These are phyloP conservation scores for Penicillium lagena DNA, from an alignment of 495 filamentous ascomycete species.

Conservation along the genomic window DNA sequence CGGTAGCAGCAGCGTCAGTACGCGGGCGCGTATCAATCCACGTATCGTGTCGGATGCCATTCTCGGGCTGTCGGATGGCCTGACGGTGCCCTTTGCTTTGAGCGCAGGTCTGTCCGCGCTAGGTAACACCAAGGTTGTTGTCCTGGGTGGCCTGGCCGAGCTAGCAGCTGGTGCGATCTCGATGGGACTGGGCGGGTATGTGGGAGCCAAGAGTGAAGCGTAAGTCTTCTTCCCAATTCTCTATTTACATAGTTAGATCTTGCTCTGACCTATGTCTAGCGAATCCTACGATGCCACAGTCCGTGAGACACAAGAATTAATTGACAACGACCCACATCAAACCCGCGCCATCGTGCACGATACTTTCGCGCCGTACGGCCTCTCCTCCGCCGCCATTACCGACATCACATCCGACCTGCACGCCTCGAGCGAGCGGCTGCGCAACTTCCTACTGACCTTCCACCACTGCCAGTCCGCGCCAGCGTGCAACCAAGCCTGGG, in stretches of 20 bases:
- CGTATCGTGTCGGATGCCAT: conserved; percentile 53
- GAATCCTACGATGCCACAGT: conserved; percentile 45
- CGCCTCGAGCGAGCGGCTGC: conserved; percentile 35
- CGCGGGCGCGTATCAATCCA: conserved; percentile 37
- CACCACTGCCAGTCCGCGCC: conserved; percentile 46
- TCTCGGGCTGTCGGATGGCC: conserved; percentile 52
- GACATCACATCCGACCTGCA: conserved; percentile 42
- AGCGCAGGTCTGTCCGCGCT: conserved; percentile 49
- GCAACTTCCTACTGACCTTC: conserved; percentile 53
- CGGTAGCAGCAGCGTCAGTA: conserved; percentile 19
- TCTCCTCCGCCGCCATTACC: conserved; percentile 34
- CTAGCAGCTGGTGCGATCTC: conserved; percentile 50
- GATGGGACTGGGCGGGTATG: conserved; percentile 51
- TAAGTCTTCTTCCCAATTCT: conserved; percentile 28
- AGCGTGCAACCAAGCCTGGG: conserved; percentile 48
- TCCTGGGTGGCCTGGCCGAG: conserved; percentile 50
- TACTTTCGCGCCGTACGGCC: conserved; percentile 45
- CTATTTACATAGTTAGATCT: neutral
- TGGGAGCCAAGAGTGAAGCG: conserved; percentile 66
- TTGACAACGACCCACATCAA: conserved; percentile 30
- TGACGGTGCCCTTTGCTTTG: conserved; percentile 53
- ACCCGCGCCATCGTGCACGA: conserved; percentile 36
- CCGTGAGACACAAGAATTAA: conserved; percentile 34
- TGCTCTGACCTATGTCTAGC: conserved; percentile 13
- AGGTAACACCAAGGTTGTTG: conserved; percentile 46